Evolutionary conservation across 768 basidiomycete species (phyloP).

Genomic region (Hypsizygus marmoreus): DNA sequence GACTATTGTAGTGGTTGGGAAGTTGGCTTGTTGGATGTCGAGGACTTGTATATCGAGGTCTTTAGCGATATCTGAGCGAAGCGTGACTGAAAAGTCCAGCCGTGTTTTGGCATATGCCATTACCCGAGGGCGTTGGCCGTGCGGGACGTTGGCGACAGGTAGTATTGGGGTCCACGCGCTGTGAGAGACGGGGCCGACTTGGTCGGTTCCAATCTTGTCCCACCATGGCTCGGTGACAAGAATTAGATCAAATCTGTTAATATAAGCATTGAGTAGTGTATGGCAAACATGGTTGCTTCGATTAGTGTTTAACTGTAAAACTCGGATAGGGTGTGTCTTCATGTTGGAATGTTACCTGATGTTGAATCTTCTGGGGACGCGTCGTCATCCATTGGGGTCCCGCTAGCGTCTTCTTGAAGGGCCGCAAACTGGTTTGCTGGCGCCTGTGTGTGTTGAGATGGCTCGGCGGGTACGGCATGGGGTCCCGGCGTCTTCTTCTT

Average conservation of each 20-base stretch:
- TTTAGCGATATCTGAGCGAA: slow-evolving; percentile 22
- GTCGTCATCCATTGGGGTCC: too few species aligned
- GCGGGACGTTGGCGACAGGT: not conserved
- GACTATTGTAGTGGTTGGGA: slow-evolving; percentile 2
- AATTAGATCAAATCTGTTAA: not conserved
- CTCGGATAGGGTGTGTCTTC: slow-evolving; percentile 9
- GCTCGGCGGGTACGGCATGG: too few species aligned
- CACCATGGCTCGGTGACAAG: not conserved
- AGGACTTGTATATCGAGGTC: slow-evolving; percentile 25
- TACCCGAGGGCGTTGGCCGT: slow-evolving; percentile 11
- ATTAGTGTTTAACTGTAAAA: not conserved
- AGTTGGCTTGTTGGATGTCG: slow-evolving; percentile 18
- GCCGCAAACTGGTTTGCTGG: too few species aligned
- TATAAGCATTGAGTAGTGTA: not conserved
- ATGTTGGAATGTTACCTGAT: not conserved
- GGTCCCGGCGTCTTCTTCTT: too few species aligned
- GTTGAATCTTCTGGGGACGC: too few species aligned
- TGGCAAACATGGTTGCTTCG: not conserved
- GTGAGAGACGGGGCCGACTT: slow-evolving; percentile 6
- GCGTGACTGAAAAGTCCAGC: slow-evolving; percentile 22
- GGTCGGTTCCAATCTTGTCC: slow-evolving; percentile 15
- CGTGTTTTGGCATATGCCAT: slow-evolving; percentile 19
- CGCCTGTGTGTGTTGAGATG: too few species aligned
- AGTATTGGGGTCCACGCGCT: slow-evolving; percentile 18
- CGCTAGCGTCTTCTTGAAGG: too few species aligned